These are phyloP conservation scores for Atalantia buxifolia DNA, from an alignment of 345 rosid genomes.

Conservation along the genomic window DNA sequence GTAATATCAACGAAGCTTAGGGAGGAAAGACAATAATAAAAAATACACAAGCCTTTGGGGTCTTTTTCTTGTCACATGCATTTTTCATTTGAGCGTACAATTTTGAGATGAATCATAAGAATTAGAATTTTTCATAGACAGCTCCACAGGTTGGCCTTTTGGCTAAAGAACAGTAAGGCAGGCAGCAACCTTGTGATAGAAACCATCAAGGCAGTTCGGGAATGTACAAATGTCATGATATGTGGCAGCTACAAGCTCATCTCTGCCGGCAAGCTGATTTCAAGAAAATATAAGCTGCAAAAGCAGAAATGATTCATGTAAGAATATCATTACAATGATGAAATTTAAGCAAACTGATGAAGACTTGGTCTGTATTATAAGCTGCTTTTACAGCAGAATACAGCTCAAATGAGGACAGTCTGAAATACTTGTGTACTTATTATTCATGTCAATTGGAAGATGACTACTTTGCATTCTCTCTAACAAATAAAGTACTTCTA, in stretches of 20 bases:
- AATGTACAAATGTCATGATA: slow-evolving; percentile 5
- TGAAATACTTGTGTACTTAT: no score
- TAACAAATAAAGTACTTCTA: no score
- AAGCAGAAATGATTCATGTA: background rate
- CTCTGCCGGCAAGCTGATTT: slow-evolving; percentile 73
- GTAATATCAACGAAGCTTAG: background rate
- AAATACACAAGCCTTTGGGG: background rate
- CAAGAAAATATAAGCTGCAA: slow-evolving; percentile 79
- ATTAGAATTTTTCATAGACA: background rate
- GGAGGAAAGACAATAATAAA: background rate
- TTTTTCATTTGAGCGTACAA: background rate
- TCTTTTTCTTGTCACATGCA: background rate
- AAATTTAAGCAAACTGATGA: background rate
- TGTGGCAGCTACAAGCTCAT: slow-evolving; percentile 47
- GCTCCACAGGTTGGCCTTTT: background rate
- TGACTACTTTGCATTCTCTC: no score
- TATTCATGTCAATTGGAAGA: no score
- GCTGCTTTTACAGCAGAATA: background rate
- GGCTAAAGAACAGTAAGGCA: background rate
- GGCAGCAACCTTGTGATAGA: background rate
- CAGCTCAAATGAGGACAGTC: no score
- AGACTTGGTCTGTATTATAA: background rate
- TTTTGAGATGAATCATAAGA: slow-evolving; percentile 1
- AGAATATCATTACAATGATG: background rate
- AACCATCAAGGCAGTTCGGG: background rate